Evolutionary conservation across 2,329 filamentous ascomycete genomes (phyloP), one percentile per base, ranked within the genome.

Genomic region (Biscogniauxia marginata): DNA sequence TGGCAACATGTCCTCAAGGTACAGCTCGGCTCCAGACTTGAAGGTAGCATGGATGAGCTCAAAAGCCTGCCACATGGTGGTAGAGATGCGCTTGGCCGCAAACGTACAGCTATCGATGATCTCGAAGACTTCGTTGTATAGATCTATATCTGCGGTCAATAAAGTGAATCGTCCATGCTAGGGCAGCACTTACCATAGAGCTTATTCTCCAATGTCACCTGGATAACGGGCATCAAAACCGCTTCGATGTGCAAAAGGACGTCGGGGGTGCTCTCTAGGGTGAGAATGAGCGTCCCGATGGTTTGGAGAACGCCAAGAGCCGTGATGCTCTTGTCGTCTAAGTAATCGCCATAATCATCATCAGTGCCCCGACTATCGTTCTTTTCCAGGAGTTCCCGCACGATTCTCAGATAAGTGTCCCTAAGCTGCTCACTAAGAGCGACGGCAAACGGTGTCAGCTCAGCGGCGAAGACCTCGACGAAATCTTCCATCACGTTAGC

Each of bases 401-500:
- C 88, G 62, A 99, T 97, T 55, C 95, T 86, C 63, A 99, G 82
- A 68, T 99, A 99, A 0, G 95, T 99, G 69, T 99, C 95, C 46
- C 93, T 88, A 49, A 99, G 81, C 75, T 99, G 95, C 75, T 98
- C 93, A 69, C 92, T 96, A 3, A 99, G 81, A 4, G 95, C 95
- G 25, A 99, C 93, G 9, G 95, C 95, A 68, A 99, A 99, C 3
- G 95, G 95, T 5, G 95, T 98, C 48, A 99, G 83, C 72, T 99
- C 95, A 2, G 91, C 84, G n/a, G 95, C 93, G 70, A 99, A 99
- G 2, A 98, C 93, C 74, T 99, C 95, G 47, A 99, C 95, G 70
- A 99, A 99, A 70, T 99, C 95, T 75, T 99, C 95, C 95, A 99
- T 99, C 43, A 99, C 95, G 69, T 98, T 98, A 20, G 95, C 93